Evolutionary conservation across 805 yeast species (phyloP), one percentile per base, ranked within the genome.

Genomic region (Saturnispora mendoncae): DNA sequence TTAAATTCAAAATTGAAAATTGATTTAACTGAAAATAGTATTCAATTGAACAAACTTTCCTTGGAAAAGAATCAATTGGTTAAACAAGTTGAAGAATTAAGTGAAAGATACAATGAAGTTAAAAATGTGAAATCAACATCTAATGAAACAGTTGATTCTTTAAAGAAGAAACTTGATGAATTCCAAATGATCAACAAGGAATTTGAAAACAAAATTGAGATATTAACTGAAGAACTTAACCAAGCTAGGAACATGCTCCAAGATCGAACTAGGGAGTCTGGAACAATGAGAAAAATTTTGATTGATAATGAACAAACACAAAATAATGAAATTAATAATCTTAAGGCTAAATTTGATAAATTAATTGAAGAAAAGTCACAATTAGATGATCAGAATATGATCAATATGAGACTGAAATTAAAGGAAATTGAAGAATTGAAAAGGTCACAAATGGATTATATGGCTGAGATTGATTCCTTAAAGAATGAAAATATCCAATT

Each of bases 251-350:
- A 74, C 25, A 67, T 79, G 58, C 60, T 88, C 2, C 92, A 80
- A 53, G 95, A 87, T 53, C 73, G 94, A 46, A 76, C 84, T 0
- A 68, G 88, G 38, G 97, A 90, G 60, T 70, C 85, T 0, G 67
- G 78, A 1, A 77, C 85, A 0, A 74, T 87, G 60, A 70, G 94
- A 50, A 66, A 83, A 44, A 57, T 85, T 29, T 54, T 88, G 23
- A 58, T 74, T 35, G 95, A 85, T 34, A 69, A 74, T 5, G 90
- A 87, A 51, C 78, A 76, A 34, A 70, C 66, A 29, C 70, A 74
- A 32, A 71, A 69, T 26, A 48, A 54, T 2, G 73, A 72, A 42
- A 58, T 72, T n/a, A 63, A 64, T n/a, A 86, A 82, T 27, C 58
- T 78, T 15, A 72, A 66, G 38, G 67, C 67, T 4, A 76, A 76